Evolutionary conservation across 768 basidiomycete genomes (phyloP).

Genomic region (Hydnum rufescens): DNA sequence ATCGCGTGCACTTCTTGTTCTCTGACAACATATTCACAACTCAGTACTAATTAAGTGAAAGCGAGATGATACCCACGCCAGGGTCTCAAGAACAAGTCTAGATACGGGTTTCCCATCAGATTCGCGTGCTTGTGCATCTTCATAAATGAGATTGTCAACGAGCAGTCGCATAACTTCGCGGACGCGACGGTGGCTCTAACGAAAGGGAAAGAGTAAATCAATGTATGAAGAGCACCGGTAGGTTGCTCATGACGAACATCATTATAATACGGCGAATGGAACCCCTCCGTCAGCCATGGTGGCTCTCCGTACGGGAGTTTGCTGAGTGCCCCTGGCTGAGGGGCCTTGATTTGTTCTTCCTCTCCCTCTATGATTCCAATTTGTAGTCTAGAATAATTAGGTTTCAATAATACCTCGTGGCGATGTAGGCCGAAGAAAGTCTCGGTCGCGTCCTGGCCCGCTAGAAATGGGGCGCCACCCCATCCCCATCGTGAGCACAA

Average conservation of each 20-base stretch:
- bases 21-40: background rate
- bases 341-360: slow-evolving; percentile 32
- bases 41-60: background rate
- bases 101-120: slow-evolving; percentile 79
- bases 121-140: slow-evolving; percentile 38
- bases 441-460: slow-evolving; percentile 57
- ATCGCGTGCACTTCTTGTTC: slow-evolving; percentile 42
- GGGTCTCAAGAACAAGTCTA: slow-evolving; percentile 53
- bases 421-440: slow-evolving; percentile 76
- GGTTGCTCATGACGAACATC: slow-evolving; percentile 34
- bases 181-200: slow-evolving; percentile 41
- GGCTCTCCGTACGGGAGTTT: slow-evolving; percentile 74
- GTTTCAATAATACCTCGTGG: slow-evolving; percentile 54
- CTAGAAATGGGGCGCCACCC: too few species aligned
- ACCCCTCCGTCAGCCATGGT: slow-evolving; percentile 52
- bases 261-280: slow-evolving; percentile 57
- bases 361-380: slow-evolving; percentile 43
- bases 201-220: slow-evolving; percentile 7
- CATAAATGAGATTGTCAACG: slow-evolving; percentile 40
- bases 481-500: too few species aligned
- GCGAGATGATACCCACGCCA: slow-evolving; percentile 31
- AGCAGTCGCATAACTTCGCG: slow-evolving; percentile 43
- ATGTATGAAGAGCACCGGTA: background rate
- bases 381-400: slow-evolving; percentile 51
- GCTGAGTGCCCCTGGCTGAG: slow-evolving; percentile 42